Evolutionary conservation across 441 rosid genomes (phyloP).

Genomic region (Erodium texanum): DNA sequence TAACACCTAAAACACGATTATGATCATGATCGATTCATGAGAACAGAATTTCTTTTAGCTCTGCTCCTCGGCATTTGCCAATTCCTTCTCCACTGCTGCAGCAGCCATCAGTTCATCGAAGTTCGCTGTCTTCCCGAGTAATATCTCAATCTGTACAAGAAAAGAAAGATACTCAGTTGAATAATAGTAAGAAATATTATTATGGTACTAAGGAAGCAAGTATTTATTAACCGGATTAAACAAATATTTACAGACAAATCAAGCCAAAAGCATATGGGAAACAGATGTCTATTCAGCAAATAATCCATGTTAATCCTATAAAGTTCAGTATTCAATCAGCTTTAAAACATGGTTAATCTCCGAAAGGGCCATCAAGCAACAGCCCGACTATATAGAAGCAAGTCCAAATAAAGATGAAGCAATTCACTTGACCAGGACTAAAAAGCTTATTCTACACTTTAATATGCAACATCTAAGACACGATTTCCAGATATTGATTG

Average conservation of each 20-base stretch:
- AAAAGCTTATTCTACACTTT: background rate
- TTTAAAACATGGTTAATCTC: too few species aligned
- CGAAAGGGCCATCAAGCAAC: too few species aligned
- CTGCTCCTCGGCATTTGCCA: conserved; percentile 32
- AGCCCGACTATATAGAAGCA: too few species aligned
- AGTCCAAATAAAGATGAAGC: too few species aligned
- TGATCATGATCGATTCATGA: background rate
- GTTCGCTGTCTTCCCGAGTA: conserved; percentile 50
- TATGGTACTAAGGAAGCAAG: too few species aligned
- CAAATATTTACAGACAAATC: background rate
- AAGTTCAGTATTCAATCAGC: background rate
- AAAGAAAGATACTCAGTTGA: background rate
- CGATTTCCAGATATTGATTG: background rate
- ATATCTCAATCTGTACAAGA: conserved; percentile 41
- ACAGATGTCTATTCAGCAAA: too few species aligned
- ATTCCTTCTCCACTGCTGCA: conserved; percentile 42
- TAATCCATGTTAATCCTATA: background rate
- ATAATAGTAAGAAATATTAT: background rate
- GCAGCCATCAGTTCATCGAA: conserved; percentile 73
- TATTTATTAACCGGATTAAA: background rate
- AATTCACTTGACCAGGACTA: too few species aligned
- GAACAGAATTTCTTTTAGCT: conserved; percentile 22
- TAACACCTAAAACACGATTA: background rate
- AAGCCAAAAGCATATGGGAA: too few species aligned
- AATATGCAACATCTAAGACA: background rate